These are phyloP conservation scores for Penicillium parvum DNA, from an alignment of 495 filamentous ascomycete genomes.

Conservation along the genomic window DNA sequence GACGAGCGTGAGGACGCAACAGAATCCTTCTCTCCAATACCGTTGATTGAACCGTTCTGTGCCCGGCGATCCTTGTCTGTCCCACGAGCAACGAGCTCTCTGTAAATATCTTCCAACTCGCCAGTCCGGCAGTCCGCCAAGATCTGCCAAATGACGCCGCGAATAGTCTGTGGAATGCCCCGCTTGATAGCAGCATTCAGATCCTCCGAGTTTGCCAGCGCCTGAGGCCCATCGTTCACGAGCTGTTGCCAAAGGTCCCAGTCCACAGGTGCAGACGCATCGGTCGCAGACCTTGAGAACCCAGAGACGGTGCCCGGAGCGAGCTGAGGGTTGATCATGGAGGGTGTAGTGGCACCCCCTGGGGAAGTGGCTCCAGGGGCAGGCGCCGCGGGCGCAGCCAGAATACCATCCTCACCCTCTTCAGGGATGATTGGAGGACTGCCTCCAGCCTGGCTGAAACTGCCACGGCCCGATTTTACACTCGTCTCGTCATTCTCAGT, in stretches of 20 bases:
- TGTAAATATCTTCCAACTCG: conserved; percentile 83
- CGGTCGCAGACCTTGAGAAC: conserved; percentile 60
- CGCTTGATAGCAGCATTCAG: conserved; percentile 85
- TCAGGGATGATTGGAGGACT: conserved; percentile 53
- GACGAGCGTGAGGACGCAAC: conserved; percentile 72
- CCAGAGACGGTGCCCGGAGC: conserved; percentile 82
- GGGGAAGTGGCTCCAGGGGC: conserved; percentile 46
- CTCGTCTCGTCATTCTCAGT: conserved; percentile 35
- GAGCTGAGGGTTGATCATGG: conserved; percentile 55
- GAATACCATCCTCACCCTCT: conserved; percentile 46
- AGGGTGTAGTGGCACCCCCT: conserved; percentile 34
- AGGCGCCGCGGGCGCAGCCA: conserved; percentile 17
- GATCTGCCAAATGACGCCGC: conserved; percentile 97
- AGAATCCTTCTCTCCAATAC: conserved; percentile 55
- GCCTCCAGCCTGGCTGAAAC: conserved; percentile 46
- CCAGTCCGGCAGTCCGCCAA: conserved; percentile 89
- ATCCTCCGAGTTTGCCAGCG: conserved; percentile 81
- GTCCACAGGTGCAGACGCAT: conserved; percentile 67
- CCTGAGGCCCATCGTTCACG: conserved; percentile 86
- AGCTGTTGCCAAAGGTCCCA: conserved; percentile 98
- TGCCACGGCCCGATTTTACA: conserved; percentile 37
- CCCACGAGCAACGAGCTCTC: conserved; percentile 72
- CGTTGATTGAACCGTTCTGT: conserved; percentile 38
- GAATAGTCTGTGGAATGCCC: conserved; percentile 89
- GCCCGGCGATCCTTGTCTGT: conserved; percentile 63